Base-by-base conservation (phyloP, 306 rosid genomes). In the Cotoneaster glaucophyllus region DNA sequence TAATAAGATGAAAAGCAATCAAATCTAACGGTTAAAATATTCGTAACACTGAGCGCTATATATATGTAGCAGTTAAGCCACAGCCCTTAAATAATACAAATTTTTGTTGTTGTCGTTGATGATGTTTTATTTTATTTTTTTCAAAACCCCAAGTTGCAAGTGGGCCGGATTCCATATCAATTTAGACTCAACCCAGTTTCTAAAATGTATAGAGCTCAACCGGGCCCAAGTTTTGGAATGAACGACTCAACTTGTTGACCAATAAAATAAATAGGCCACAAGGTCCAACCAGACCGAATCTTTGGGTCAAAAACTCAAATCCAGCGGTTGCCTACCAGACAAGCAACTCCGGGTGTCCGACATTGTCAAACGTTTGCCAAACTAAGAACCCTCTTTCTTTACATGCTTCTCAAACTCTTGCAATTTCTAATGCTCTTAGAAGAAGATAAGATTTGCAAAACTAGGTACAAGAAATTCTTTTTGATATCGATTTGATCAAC, bases 401-500 rank as follows among this genome's bases (percentile, higher is more conserved):
- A 41, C 12, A 41, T 41, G 44, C 53, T 48, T 15, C 19, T 4
- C 53, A 48, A 14, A 48, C 53, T 14, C 17, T 4, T 14, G 19
- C 53, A 48, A 48, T 14, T 48, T 48, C 53, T 48, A 4, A 14
- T 4, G 53, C 19, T 48, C 37, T 78, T 72, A 48, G 73, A 45
- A 73, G 69, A 29, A 78, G 78, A 70, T 0, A 67, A n/a, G 41
- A 71, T 41, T 75, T 32, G 50, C 67, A 78, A 74, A 74, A 80
- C 79, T 73, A 80, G 75, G 74, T 85, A 80, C 80, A 82, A 73
- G 32, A 82, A 34, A 3, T n/a, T 71, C 31, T 48, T 48, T 54
- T 71, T 29, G 41, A 71, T n/a, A 56, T 29, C 68, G 22, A 31
- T 64, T 32, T 56, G 76, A 32, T 28, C 64, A 72, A 22, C 67